These are phyloP conservation scores for Mortierella sp. DNA, from an alignment of 371 early-diverging fungal genomes.

Conservation along the genomic window DNA sequence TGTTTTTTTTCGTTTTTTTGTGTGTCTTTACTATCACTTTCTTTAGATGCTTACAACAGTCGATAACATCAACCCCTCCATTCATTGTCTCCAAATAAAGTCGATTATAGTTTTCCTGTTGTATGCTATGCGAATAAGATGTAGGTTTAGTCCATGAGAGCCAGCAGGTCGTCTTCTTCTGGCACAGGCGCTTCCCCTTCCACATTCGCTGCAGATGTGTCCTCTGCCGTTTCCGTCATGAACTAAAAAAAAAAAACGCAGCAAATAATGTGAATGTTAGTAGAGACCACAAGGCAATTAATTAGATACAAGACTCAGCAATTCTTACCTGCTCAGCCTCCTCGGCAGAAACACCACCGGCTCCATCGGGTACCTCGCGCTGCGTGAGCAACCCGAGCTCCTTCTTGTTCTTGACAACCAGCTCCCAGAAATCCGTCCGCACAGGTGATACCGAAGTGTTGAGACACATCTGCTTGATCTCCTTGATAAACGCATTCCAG, in stretches of 20 bases:
- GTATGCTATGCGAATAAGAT: neutral
- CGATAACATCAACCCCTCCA: conserved; percentile 7
- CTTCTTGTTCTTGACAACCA: conserved; percentile 31
- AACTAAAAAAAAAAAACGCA: conserved; percentile 14
- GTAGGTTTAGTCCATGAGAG: conserved; percentile 41
- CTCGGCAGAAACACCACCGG: conserved; percentile 34
- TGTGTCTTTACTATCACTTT: neutral
- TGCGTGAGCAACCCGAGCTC: conserved; percentile 33
- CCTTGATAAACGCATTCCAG: conserved; percentile 43
- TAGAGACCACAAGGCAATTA: too few relatives aligned
- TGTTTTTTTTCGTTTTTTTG: conserved; percentile 13
- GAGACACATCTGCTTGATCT: conserved; percentile 35
- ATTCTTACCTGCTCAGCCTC: conserved; percentile 40
- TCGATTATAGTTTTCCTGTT: neutral
- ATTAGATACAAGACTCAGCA: neutral
- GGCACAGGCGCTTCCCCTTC: conserved; percentile 24
- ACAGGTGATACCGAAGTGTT: conserved; percentile 36
- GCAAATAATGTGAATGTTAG: neutral
- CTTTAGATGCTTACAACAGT: conserved; percentile 10
- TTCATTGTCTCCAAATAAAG: neutral
- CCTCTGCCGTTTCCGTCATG: conserved; percentile 18
- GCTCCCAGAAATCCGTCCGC: conserved; percentile 51
- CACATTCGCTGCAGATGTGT: neutral
- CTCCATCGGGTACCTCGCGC: conserved; percentile 26
- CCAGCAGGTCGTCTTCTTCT: conserved; percentile 51